Base-by-base conservation (phyloP, 352 stramenopile genomes). In the Halophytophthora batemanensis region DNA sequence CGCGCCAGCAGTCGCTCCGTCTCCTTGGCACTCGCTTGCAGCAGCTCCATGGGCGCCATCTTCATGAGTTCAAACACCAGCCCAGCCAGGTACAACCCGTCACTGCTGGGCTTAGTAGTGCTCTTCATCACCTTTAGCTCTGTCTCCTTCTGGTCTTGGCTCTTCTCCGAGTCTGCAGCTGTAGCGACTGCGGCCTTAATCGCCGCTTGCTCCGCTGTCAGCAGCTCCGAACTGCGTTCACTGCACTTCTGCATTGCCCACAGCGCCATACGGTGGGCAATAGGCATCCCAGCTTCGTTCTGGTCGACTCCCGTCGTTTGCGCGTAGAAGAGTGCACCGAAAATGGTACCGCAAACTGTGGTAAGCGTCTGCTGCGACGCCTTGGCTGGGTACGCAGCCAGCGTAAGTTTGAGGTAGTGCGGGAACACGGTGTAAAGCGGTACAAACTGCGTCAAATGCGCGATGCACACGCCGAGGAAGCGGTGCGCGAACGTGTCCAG, bases 41-140 rank as follows among this genome's bases (percentile, higher is more conserved):
- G 46, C 15, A 82, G 43, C n/a, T 64, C 56, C n/a, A 86, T 45
- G 5, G 74, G 77, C 4, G 59, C 52, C 58, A 87, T 82, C 50
- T 87, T 87, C 48, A 78, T 57, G n/a, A 84, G 53, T 23, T 87
- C 77, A 49, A 82, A 70, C 29, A 86, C 56, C 41, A 87, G 46
- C 1, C 70, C 69, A 2, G 69, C 61, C 6, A 87, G 50, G 39
- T 83, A 82, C 12, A 87, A n/a, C 7, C 65, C 71, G 39, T 72
- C 52, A 10, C 54, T 65, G 25, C 67, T 56, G 17, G 21, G 52
- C 18, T 39, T 45, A 23, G 12, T n/a, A 34, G 19, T 25, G 19
- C 25, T 31, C 14, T 60, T n/a, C 17, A 45, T 55, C 17, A 25
- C 40, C 25, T 1, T 10, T n/a, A 18, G 2, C 8, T 53, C 49